Conservation (phyloP, 2,329 filamentous ascomycete species). For the Bimuria novae-zelandiae region DNA sequence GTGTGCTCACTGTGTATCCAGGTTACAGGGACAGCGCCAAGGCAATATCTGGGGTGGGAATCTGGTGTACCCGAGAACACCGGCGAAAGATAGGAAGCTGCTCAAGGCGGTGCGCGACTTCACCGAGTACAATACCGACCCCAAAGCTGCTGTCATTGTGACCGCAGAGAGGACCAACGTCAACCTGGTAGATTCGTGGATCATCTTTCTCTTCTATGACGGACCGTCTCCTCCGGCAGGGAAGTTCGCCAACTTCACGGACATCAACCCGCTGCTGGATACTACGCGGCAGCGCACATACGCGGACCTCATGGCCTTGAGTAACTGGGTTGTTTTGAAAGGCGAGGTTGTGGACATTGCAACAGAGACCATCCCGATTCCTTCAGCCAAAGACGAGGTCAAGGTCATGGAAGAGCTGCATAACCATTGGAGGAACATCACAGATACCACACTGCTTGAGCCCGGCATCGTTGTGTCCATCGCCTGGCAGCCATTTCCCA, state of each 20-base stretch:
- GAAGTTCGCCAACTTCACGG: slow-evolving; percentile 62
- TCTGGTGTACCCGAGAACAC: slow-evolving; percentile 47
- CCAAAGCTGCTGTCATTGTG: slow-evolving; percentile 38
- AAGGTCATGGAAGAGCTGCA: slow-evolving; percentile 37
- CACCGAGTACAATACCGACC: slow-evolving; percentile 57
- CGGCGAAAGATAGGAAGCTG: slow-evolving; percentile 47
- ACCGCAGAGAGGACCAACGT: slow-evolving; percentile 35
- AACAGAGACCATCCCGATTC: slow-evolving; percentile 40
- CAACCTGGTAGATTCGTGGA: slow-evolving; percentile 37
- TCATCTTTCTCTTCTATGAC: slow-evolving; percentile 40
- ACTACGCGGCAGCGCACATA: slow-evolving; percentile 55
- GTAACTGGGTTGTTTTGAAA: slow-evolving; percentile 49
- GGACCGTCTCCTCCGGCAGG: slow-evolving; percentile 51
- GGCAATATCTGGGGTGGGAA: slow-evolving; percentile 54
- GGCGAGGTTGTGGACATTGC: slow-evolving; percentile 40
- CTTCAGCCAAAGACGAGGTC: slow-evolving; percentile 24
- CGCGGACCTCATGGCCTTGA: slow-evolving; percentile 52
- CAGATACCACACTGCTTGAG: slow-evolving; percentile 29
- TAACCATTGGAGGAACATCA: slow-evolving; percentile 36
- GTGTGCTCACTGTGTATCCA: not conserved
- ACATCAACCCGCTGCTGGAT: slow-evolving; percentile 51
- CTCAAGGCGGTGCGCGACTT: slow-evolving; percentile 59
- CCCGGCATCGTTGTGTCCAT: slow-evolving; percentile 39
- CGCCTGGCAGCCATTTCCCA: slow-evolving; percentile 43
- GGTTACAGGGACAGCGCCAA: slow-evolving; percentile 27